These are phyloP conservation scores for Rhodotorula babjevae DNA, from an alignment of 768 basidiomycete species.

Conservation along the genomic window DNA sequence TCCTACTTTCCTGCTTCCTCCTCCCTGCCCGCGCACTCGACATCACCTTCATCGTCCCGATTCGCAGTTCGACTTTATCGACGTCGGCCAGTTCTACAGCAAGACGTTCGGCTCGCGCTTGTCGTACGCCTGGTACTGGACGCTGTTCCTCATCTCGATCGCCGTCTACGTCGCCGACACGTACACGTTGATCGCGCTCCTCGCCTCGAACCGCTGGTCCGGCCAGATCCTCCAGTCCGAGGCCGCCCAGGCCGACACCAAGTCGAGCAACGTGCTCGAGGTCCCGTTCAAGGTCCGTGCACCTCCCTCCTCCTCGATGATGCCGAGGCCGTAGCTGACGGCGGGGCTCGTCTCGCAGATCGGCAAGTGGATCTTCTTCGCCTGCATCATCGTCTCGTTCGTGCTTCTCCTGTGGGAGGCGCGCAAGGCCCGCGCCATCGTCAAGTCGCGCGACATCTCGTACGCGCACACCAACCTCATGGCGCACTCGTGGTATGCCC, in stretches of 20 bases:
- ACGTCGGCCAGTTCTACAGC: slow-evolving; percentile 85
- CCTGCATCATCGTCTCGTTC: slow-evolving; percentile 98
- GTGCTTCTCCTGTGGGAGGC: slow-evolving; percentile 89
- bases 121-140: slow-evolving; percentile 91
- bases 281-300: slow-evolving; percentile 59
- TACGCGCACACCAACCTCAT: slow-evolving; percentile 97
- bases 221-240: slow-evolving; percentile 84
- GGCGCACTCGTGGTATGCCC: slow-evolving; percentile 87
- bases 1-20: no score
- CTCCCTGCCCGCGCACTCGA: no score
- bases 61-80: slow-evolving; percentile 88
- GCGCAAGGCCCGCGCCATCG: slow-evolving; percentile 86
- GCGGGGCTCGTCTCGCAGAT: slow-evolving; percentile 45
- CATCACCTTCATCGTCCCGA: no score
- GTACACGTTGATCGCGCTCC: slow-evolving; percentile 94
- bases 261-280: slow-evolving; percentile 70
- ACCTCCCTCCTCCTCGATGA: no score
- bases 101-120: slow-evolving; percentile 78
- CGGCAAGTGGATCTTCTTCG: slow-evolving; percentile 94
- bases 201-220: slow-evolving; percentile 82
- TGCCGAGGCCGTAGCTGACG: no score
- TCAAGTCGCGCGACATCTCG: slow-evolving; percentile 90
- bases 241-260: slow-evolving; percentile 48
- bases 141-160: slow-evolving; percentile 89
- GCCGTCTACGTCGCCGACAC: slow-evolving; percentile 96